A percentile compares a stretch with the other conserved stretches of the same genome.
Evolutionary conservation across 2,329 filamentous ascomycete genomes (phyloP).

Genomic region (Pezicula carpinea): DNA sequence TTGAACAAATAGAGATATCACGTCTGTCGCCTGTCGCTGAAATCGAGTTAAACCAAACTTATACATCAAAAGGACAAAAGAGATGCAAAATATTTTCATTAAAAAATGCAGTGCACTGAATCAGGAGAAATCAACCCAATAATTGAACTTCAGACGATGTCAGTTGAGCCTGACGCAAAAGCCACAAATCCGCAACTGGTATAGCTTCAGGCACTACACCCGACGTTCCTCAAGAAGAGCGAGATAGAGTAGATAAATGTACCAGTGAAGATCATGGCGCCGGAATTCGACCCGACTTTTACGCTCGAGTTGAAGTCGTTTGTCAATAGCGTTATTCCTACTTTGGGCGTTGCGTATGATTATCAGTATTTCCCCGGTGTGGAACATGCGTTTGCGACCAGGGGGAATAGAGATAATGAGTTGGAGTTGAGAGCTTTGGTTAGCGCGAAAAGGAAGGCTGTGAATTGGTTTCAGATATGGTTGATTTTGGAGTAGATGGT

Average conservation of each 20-base stretch:
- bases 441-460: constrained; percentile 3
- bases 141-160: no score
- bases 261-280: constrained; percentile 8
- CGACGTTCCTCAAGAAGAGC: constrained; percentile 5
- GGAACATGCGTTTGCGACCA: constrained; percentile 5
- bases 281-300: constrained; percentile 4
- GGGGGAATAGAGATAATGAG: not conserved
- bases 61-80: no score
- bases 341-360: constrained; percentile 3
- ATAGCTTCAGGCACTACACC: no score
- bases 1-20: no score
- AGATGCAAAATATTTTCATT: no score
- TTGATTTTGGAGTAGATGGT: no score
- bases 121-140: no score
- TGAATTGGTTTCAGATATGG: constrained; percentile 1
- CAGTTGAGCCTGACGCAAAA: no score
- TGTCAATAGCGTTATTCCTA: constrained; percentile 4
- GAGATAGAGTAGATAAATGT: constrained; percentile 18
- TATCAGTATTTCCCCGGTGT: constrained; percentile 6
- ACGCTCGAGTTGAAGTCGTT: constrained; percentile 9
- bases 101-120: no score
- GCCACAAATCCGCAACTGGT: no score
- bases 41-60: no score
- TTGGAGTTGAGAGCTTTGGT: constrained; percentile 1
- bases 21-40: no score